phyloP scores from a whole-genome alignment of 78 protist genomes.

The Emiliania huxleyi region DNA sequence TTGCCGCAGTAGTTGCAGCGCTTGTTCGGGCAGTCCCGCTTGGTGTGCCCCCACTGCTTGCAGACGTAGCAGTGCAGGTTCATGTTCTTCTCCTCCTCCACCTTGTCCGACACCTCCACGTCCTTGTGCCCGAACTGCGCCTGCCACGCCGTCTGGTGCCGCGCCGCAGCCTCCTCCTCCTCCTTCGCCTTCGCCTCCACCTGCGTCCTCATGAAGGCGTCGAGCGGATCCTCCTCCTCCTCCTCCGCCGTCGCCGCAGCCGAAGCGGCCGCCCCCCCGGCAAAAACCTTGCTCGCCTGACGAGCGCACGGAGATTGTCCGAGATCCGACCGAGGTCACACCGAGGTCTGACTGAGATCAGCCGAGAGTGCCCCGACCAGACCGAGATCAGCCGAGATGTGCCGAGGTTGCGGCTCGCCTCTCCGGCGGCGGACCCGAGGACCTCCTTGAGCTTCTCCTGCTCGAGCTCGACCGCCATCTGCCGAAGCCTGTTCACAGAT shows the following conservation, averaged over 20 bases:
- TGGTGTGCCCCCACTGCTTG: constrained; percentile 21
- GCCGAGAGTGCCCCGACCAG: too few species aligned
- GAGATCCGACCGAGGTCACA: too few species aligned
- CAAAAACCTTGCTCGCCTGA: too few species aligned
- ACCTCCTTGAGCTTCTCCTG: not conserved
- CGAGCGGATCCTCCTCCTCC: constrained; percentile 12
- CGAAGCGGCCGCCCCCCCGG: not conserved
- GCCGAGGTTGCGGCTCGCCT: too few species aligned
- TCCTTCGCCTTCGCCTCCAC: not conserved
- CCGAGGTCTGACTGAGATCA: too few species aligned
- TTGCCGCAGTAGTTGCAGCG: not conserved
- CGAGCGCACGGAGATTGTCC: too few species aligned
- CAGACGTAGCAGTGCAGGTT: constrained; percentile 11
- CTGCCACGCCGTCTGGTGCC: not conserved
- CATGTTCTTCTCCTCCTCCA: not conserved
- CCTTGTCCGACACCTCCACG: not conserved
- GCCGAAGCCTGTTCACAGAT: too few species aligned
- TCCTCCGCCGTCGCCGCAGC: not conserved
- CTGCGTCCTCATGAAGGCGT: not conserved
- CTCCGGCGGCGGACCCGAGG: not conserved
- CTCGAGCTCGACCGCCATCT: not conserved
- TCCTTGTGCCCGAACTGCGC: not conserved
- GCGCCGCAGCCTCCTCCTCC: not conserved
- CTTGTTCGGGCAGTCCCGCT: constrained; percentile 10
- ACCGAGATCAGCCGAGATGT: too few species aligned